Base-by-base conservation (phyloP, 1,284 basidiomycete species). In the Agaricales sp. region DNA sequence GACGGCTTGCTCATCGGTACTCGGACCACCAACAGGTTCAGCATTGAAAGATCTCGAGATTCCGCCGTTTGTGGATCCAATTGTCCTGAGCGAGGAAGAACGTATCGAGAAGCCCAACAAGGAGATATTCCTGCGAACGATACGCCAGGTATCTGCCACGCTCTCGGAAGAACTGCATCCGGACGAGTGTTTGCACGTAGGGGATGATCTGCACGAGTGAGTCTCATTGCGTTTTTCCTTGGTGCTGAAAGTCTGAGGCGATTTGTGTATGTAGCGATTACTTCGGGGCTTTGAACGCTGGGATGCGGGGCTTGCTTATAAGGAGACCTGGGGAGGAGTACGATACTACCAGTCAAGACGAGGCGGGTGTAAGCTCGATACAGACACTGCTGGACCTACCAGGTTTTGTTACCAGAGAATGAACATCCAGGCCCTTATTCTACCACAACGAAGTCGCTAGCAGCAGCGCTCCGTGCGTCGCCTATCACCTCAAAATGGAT, bases 191-290 rank as follows among this genome's bases (percentile, higher is more conserved):
- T 57, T 87, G 23, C 86, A 88, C 56, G 73, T 88, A 45, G 86
- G 86, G 2, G 86, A 89, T 59, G 84, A 87, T 54, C 59, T 85
- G 30, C 59, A 69, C 43, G 72, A 73, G 86, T 86, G 55, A 54
- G 75, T 56, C 43, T 20, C 24, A 26, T 19, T 49, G 1, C 2
- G 45, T 13, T 6, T 14, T 24, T 23, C 3, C 24, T 21, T 11
- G 44, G 24, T 12, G 50, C 13, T n/a, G 30, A 49, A 49, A 23
- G 24, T 35, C 35, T 45, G 47, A 43, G 47, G 19, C 54, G 25
- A 58, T 44, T n/a, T 43, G 21, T 49, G 24, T 46, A 41, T 44
- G 11, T 54, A 88, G 86, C 47, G 86, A 89, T 57, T 87, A 82
- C 56, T 41, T 68, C n/a, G 86, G 84, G 4, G 83, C 86, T 1